A percentile compares a stretch with the other conserved stretches of the same genome.
phyloP scores from a whole-genome alignment of 2,329 filamentous ascomycete genomes.

The Trichophyton verrucosum region DNA sequence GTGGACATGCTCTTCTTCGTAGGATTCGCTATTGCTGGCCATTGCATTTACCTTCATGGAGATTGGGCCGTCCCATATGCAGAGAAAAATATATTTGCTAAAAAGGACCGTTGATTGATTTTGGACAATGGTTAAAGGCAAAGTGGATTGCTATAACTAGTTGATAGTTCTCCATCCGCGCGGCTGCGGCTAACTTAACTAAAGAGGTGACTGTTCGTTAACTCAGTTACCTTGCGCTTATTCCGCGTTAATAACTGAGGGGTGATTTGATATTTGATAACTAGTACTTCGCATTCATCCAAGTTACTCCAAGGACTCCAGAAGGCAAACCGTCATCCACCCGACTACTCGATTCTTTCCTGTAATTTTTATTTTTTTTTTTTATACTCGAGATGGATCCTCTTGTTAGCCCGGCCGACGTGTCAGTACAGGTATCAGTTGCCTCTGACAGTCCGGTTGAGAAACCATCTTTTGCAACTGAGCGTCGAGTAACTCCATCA shows the following conservation, averaged over 20 bases:
- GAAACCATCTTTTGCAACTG: conserved; percentile 47
- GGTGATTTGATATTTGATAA: too few relatives aligned
- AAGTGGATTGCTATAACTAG: too few relatives aligned
- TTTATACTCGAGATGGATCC: conserved; percentile 18
- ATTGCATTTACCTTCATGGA: not conserved
- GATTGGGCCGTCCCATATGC: not conserved
- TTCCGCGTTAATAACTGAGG: too few relatives aligned
- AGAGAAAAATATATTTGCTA: not conserved
- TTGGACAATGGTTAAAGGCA: too few relatives aligned
- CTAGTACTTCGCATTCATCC: too few relatives aligned
- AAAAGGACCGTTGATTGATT: too few relatives aligned
- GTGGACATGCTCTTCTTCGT: conserved; percentile 83
- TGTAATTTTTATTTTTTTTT: too few relatives aligned
- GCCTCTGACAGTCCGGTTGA: conserved; percentile 13
- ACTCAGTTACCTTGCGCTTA: too few relatives aligned
- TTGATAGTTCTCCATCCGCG: too few relatives aligned
- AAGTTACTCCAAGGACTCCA: too few relatives aligned
- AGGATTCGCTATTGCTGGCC: conserved; percentile 29
- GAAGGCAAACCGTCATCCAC: not conserved
- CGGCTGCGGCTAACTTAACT: too few relatives aligned
- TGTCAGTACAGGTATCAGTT: conserved; percentile 30
- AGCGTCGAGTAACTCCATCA: conserved; percentile 81
- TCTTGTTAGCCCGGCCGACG: conserved; percentile 27
- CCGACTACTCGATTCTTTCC: not conserved
- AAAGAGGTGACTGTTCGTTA: too few relatives aligned